Conservation (phyloP, 495 filamentous ascomycete species). For the Zalerion maritima region DNA sequence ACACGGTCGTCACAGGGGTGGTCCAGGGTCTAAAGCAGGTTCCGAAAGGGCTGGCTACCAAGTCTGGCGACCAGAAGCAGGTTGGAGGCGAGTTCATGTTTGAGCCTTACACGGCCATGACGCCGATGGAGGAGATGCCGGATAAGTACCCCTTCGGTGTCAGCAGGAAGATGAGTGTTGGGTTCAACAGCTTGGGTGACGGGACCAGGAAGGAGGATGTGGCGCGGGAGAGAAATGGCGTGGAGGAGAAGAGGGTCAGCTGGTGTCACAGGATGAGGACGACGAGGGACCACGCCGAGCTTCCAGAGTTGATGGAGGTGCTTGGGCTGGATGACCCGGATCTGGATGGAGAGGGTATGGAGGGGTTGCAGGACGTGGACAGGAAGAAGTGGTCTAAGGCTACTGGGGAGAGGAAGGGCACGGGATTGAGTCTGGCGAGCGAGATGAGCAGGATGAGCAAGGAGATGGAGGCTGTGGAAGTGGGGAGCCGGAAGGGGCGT, state of each 20-base stretch:
- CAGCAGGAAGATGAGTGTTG: conserved; percentile 1
- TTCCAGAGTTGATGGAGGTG: conserved; percentile 45
- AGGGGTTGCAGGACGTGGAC: conserved; percentile 21
- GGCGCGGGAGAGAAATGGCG: conserved; percentile 10
- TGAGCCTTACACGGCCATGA: conserved; percentile 31
- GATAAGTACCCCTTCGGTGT: conserved; percentile 7
- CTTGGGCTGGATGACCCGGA: conserved; percentile 43
- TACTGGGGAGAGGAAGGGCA: conserved; percentile 28
- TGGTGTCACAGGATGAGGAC: conserved; percentile 81
- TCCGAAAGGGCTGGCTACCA: conserved; percentile 35
- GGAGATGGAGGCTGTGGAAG: too few species aligned
- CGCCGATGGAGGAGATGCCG: conserved; percentile 16
- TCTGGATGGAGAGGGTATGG: too few species aligned
- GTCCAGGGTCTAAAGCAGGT: conserved; percentile 42
- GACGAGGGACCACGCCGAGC: conserved; percentile 64
- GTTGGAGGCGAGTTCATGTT: conserved; percentile 80
- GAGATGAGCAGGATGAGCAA: conserved; percentile 23
- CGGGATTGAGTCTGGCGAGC: conserved; percentile 25
- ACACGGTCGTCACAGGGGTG: conserved; percentile 32
- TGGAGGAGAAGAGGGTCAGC: conserved; percentile 41
- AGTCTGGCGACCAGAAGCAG: conserved; percentile 53
- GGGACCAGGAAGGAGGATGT: conserved; percentile 1
- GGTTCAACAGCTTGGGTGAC: not conserved
- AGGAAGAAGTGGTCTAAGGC: conserved; percentile 28
- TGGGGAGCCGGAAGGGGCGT: too few species aligned